Evolutionary conservation across 2,329 filamentous ascomycete species (phyloP), one percentile per base, ranked within the genome.

Genomic region (Sarocladium kiliense): DNA sequence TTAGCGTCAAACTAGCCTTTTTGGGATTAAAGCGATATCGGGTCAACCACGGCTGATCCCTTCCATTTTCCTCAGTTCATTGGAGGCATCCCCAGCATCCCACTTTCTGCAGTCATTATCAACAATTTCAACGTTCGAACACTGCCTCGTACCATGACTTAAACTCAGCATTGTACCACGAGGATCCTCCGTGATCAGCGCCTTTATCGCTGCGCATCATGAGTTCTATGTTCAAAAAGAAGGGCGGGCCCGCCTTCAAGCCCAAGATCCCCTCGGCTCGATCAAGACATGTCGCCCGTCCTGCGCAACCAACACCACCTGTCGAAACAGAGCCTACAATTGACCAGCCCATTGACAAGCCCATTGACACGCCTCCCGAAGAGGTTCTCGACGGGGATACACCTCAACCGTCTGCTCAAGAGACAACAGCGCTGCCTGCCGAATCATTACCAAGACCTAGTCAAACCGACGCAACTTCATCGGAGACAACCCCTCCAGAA

Each of bases 171-270:
- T 26, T 14, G 26, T 27, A 19, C 21, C 39, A n/a, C 54, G 34
- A 39, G 34, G 32, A 26, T 41, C 23, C 19, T 53, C 50, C n/a
- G 18, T 41, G 50, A 53, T 53, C 50, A 27, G 32, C 26, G 32
- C 50, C 23, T 27, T n/a, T 27, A 11, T 27, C 21, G 7, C 36
- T 14, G 11, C 42, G 56, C 72, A 77, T 72, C 62, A 86, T 88
- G 76, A 84, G 80, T 72, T 80, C 77, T 58, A 86, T 87, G 73
- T 78, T 86, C 69, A 88, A 88, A 73, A 88, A 89, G 71, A 75
- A 78, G 62, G 77, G 75, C 64, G 77, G 77, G 62, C 73, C 77
- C 56, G 77, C 77, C 72, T 89, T 91, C 73, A 88, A 88, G 67
- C 87, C 87, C 44, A 90, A 88, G 73, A 81, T 81, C 60, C 82